These are phyloP conservation scores for Aspergillus nanangensis DNA, from an alignment of 495 filamentous ascomycete species.

Conservation along the genomic window DNA sequence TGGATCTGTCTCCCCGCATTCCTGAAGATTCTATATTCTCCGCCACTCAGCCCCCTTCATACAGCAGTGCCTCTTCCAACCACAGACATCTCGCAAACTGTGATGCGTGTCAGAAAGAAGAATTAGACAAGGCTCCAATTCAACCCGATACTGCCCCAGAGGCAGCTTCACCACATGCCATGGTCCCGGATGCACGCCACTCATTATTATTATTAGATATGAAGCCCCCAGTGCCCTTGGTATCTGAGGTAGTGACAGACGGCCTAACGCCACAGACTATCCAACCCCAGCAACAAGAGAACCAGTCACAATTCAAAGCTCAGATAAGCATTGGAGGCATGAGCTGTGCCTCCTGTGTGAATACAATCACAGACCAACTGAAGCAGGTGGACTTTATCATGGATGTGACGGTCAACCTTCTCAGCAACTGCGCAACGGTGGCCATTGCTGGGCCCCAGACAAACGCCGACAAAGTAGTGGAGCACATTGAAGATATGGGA, in stretches of 20 bases:
- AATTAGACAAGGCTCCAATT: neutral
- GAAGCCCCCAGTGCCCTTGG: no score
- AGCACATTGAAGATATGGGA: slow-evolving; percentile 50
- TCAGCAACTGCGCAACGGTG: slow-evolving; percentile 54
- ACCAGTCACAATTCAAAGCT: slow-evolving; percentile 32
- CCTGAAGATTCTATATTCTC: slow-evolving; percentile 22
- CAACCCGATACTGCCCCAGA: neutral
- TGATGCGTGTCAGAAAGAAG: slow-evolving; percentile 44
- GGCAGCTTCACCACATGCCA: neutral
- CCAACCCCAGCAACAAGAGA: neutral
- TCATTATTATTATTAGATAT: no score
- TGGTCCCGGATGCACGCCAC: no score
- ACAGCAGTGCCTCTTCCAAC: slow-evolving; percentile 10
- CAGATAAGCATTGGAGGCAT: slow-evolving; percentile 55
- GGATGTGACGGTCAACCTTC: slow-evolving; percentile 52
- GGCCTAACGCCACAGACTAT: neutral
- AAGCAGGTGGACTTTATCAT: slow-evolving; percentile 46
- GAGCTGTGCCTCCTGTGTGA: slow-evolving; percentile 62
- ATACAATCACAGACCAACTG: slow-evolving; percentile 48
- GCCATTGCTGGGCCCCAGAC: slow-evolving; percentile 37
- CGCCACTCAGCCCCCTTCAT: slow-evolving; percentile 17
- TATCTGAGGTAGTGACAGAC: no score
- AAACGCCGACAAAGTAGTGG: slow-evolving; percentile 39
- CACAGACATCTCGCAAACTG: slow-evolving; percentile 42
- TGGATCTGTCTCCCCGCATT: slow-evolving; percentile 30